Evolutionary conservation across 2,329 filamentous ascomycete species (phyloP).

Genomic region (Colletotrichum simmondsii): DNA sequence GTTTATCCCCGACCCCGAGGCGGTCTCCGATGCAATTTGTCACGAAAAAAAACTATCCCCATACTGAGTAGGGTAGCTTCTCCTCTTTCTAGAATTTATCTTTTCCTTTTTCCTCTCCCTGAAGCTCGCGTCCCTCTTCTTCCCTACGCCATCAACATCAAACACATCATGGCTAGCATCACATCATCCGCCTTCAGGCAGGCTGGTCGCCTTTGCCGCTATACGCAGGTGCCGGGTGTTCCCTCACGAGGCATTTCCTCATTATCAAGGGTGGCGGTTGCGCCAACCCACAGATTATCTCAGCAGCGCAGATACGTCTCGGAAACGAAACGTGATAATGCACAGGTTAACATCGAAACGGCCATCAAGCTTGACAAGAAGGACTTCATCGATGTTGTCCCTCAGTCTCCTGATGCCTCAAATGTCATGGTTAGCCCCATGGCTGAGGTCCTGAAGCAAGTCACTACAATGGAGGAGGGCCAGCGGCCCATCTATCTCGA

Average conservation of each 20-base stretch:
- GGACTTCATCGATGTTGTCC: constrained; percentile 75
- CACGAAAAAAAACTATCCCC: constrained; percentile 13
- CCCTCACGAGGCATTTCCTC: constrained; percentile 46
- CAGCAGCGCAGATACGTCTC: constrained; percentile 80
- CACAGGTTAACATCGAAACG: constrained; percentile 84
- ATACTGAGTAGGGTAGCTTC: neutral
- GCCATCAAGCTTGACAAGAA: constrained; percentile 89
- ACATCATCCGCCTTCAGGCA: constrained; percentile 79
- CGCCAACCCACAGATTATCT: constrained; percentile 39
- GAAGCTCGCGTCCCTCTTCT: constrained; percentile 32
- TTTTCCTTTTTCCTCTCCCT: constrained; percentile 27
- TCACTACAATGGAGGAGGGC: constrained; percentile 92
- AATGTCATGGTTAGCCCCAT: constrained; percentile 84
- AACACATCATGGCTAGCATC: constrained; percentile 68
- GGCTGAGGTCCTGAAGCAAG: constrained; percentile 89
- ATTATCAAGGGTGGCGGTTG: constrained; percentile 46
- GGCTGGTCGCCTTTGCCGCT: constrained; percentile 70
- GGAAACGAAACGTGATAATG: constrained; percentile 81
- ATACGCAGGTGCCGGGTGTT: constrained; percentile 48
- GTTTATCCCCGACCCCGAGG: constrained; percentile 31
- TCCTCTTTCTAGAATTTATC: constrained; percentile 19
- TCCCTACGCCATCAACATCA: constrained; percentile 35
- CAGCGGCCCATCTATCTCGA: constrained; percentile 96
- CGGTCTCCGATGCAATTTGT: constrained; percentile 20
- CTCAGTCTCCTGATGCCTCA: constrained; percentile 54